Percentiles rank a stretch among this genome's conserved stretches.
Evolutionary conservation across 2,329 filamentous ascomycete genomes (phyloP).

Genomic region (Cercospora sesami): DNA sequence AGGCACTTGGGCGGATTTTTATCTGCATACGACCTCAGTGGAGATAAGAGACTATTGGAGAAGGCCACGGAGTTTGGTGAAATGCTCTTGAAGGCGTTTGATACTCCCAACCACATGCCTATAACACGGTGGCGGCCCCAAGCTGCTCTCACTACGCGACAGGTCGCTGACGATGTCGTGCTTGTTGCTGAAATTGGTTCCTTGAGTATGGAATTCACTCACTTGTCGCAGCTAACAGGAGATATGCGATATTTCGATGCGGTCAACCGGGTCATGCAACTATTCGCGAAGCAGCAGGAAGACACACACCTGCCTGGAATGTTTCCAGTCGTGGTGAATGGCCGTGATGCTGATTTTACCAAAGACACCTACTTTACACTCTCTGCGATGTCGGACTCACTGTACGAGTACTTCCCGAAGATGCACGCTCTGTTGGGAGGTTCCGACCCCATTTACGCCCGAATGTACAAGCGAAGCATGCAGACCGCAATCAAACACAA

Average conservation of each 20-base stretch:
- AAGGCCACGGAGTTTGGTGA: conserved; percentile 43
- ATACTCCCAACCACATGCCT: conserved; percentile 49
- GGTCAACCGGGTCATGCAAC: conserved; percentile 45
- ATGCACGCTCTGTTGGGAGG: conserved; percentile 52
- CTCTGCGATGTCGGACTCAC: conserved; percentile 40
- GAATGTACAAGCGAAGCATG: conserved; percentile 58
- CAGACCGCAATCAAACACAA: conserved; percentile 47
- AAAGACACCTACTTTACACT: conserved; percentile 42
- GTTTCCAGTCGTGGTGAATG: conserved; percentile 51
- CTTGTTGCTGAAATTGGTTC: conserved; percentile 52
- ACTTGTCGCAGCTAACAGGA: conserved; percentile 48
- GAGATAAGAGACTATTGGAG: conserved; percentile 38
- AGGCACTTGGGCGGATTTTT: conserved; percentile 43
- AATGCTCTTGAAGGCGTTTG: conserved; percentile 52
- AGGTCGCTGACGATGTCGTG: conserved; percentile 44
- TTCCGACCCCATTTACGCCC: conserved; percentile 48
- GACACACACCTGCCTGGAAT: conserved; percentile 49
- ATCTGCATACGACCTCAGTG: conserved; percentile 41
- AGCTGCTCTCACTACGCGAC: conserved; percentile 41
- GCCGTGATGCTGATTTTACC: conserved; percentile 44
- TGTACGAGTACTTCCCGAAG: conserved; percentile 50
- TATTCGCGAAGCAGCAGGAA: conserved; percentile 46
- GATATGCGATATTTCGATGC: conserved; percentile 52
- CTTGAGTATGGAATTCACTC: conserved; percentile 51
- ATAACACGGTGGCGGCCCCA: conserved; percentile 49